Evolutionary conservation across 768 basidiomycete genomes (phyloP), one percentile per base, ranked within the genome.

Genomic region (Hydnomerulius pinastri): DNA sequence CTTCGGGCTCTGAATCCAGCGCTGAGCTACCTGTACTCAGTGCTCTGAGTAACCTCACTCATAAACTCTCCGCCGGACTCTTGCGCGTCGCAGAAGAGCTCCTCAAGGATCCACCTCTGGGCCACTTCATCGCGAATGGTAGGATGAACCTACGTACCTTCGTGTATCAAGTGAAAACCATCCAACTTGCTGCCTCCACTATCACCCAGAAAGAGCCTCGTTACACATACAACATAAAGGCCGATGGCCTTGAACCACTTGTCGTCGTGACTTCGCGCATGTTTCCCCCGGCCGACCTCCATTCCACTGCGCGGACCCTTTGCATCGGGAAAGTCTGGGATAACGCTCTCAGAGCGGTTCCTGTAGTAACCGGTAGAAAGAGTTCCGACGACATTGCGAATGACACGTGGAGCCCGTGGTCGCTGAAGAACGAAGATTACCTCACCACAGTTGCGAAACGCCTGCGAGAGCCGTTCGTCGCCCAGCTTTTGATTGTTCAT

Each of bases 61-160:
- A 53, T 20, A 60, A 46, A 44, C 4, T 66, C 27, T 54, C 48
- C n/a, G 58, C 62, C 13, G 27, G 38, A 0, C 10, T 49, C 11
- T 13, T 64, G 27, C 59, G 49, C 2, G 15, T 57, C 18, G 54
- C 62, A 1, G 62, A 64, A 43, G 47, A 33, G 18, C 43, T 64
- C 20, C 47, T 63, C 15, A 23, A 57, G 2, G 58, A 64, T 1
- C 64, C 63, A 3, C 63, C 63, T 7, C 62, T 63, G 4, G 64
- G 62, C 21, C 63, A 66, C 45, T 64, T 64, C 21, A 66, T 64
- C 30, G 63, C 63, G 12, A 66, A 64, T 18, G 63, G 63, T 20
- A 48, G 58, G 50, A 66, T 66, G 64, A 66, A 66, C 49, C 24
- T 64, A 39, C 58, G 60, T 25, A 37, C 40, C 32, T 68, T 64